Conservation (phyloP, 305 asterid species). For the Fraxinus dipetala region DNA sequence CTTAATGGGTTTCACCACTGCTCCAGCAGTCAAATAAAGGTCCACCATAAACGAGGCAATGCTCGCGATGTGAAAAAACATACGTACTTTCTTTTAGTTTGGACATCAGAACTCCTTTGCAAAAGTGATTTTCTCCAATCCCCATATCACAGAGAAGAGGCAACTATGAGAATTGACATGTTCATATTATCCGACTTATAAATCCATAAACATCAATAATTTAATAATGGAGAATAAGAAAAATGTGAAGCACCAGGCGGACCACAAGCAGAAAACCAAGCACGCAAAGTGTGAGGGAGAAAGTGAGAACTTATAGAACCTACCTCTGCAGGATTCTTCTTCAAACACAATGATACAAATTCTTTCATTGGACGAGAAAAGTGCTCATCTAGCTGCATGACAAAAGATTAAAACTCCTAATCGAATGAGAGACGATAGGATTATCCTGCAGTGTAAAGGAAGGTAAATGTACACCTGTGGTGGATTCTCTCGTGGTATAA, state of each 20-base stretch:
- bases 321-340: slow-evolving; percentile 90
- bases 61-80: background rate
- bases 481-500: slow-evolving; percentile 95
- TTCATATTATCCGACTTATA: background rate
- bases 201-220: background rate
- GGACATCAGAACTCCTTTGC: background rate
- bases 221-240: background rate
- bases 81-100: background rate
- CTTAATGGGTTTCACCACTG: background rate
- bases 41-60: background rate
- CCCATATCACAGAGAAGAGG: background rate
- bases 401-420: slow-evolving; percentile 21
- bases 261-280: background rate
- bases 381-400: slow-evolving; percentile 87
- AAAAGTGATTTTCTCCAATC: background rate
- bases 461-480: slow-evolving; percentile 65
- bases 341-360: slow-evolving; percentile 77
- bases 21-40: background rate
- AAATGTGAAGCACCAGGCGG: background rate
- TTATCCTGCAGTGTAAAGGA: slow-evolving; percentile 7
- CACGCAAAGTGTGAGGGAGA: slow-evolving; percentile 8
- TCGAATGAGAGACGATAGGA: background rate
- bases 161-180: background rate
- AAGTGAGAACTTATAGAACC: slow-evolving; percentile 27
- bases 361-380: slow-evolving; percentile 93